Evolutionary conservation across 805 yeast genomes (phyloP), one percentile per base, ranked within the genome.

Genomic region (Nakazawaea ishiwadae): DNA sequence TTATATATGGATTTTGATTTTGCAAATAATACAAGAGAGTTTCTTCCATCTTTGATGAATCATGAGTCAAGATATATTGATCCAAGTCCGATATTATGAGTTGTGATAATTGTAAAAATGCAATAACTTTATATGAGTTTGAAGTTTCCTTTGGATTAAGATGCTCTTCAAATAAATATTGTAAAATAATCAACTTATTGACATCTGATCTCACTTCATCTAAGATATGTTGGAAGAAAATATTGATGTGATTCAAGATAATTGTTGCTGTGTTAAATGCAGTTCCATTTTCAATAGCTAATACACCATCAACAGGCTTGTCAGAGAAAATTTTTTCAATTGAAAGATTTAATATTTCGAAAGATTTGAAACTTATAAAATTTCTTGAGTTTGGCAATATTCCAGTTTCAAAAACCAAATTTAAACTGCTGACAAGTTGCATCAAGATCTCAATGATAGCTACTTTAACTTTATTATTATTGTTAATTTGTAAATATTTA

Each of bases 1-100:
- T 63, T 5, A 71, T 52, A 27, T 61, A 60, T 40, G 65, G 68
- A 21, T 63, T 63, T 21, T 62, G 60, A 31, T 66, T 59, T 6
- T 62, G 54, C 27, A 69, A 56, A 6, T 75, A 50, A 16, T 58
- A 56, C 40, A 68, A 52, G 2, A 75, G 45, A 16, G 56, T 58
- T 1, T 50, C 40, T 26, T 67, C 59, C 0, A 73, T 53, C 18
- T 60, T 33, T 4, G 16, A 55, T 6, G 54, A 45, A 14, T 41
- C 44, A 14, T 56, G 58, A 7, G 63, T 54, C 21, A 56, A 42
- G 11, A 63, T 43, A 34, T 53, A 63, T 42, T 63, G 60, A 30
- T 56, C 63, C 20, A 63, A 47, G 31, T 55, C 54, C 5, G 45
- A 47, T 12, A 61, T 48, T 3, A 62, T 38, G 21, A 53, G 11